Evolutionary conservation across 805 yeast genomes (phyloP).

Genomic region (Metschnikowia reukaufii): DNA sequence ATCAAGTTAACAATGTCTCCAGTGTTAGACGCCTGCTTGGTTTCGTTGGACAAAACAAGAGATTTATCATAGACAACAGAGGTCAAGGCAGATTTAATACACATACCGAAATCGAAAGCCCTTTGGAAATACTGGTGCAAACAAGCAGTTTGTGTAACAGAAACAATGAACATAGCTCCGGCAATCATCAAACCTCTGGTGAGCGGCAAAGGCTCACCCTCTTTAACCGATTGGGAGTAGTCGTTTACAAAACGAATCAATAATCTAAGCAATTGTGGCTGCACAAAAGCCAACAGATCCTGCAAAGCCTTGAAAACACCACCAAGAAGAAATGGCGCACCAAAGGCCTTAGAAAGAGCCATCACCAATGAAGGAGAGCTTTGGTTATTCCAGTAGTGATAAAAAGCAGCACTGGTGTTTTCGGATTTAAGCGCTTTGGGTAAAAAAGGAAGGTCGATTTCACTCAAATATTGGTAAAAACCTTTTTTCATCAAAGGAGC

Average conservation of each 20-base stretch:
- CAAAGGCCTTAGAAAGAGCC: conserved; percentile 73
- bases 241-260: conserved; percentile 41
- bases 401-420: conserved; percentile 49
- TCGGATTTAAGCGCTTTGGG: conserved; percentile 66
- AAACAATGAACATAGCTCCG: conserved; percentile 67
- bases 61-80: conserved; percentile 70
- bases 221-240: conserved; percentile 34
- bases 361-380: conserved; percentile 51
- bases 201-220: conserved; percentile 54
- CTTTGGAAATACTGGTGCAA: conserved; percentile 79
- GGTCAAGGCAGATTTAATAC: conserved; percentile 66
- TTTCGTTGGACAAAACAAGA: conserved; percentile 66
- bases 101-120: conserved; percentile 74
- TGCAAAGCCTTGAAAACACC: conserved; percentile 71
- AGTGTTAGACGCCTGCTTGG: conserved; percentile 68
- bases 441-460: conserved; percentile 73
- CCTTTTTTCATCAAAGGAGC: conserved; percentile 79
- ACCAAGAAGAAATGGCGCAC: conserved; percentile 65
- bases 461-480: conserved; percentile 53
- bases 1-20: conserved; percentile 94
- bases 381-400: conserved; percentile 61
- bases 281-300: conserved; percentile 61
- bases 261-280: conserved; percentile 27
- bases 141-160: conserved; percentile 74
- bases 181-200: conserved; percentile 77